Conservation (phyloP, 148 eudicot genomes). For the Cornus florida region DNA sequence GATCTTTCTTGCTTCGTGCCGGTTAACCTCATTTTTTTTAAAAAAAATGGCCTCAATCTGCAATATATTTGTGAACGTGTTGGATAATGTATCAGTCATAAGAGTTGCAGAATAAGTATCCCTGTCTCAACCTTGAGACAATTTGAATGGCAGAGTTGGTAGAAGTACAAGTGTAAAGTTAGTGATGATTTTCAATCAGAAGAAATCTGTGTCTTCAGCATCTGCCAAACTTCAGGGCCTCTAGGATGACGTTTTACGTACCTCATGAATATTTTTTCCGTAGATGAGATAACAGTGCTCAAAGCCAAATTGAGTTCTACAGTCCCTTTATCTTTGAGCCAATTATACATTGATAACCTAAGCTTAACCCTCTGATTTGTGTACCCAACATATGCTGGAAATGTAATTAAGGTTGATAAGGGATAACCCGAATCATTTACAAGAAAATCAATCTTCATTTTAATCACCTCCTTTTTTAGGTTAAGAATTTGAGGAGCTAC, state of each 20-base stretch:
- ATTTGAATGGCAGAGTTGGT: background rate
- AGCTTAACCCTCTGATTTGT: conserved; percentile 55
- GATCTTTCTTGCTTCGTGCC: background rate
- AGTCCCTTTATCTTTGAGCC: conserved; percentile 52
- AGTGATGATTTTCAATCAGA: background rate
- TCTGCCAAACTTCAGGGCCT: conserved; percentile 58
- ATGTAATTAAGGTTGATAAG: conserved; percentile 42
- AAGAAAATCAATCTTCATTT: conserved; percentile 51
- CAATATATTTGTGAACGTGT: background rate
- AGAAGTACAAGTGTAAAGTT: background rate
- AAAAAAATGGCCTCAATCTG: background rate
- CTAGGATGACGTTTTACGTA: conserved; percentile 59
- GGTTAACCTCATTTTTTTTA: background rate
- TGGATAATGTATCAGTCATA: background rate
- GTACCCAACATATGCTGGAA: conserved; percentile 51
- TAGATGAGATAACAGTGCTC: conserved; percentile 47
- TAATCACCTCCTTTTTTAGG: conserved; percentile 47
- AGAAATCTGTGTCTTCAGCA: conserved; percentile 41
- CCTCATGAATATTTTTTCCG: conserved; percentile 42
- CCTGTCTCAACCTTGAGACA: background rate
- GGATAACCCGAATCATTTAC: conserved; percentile 68
- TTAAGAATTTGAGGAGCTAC: conserved; percentile 61
- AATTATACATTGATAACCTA: conserved; percentile 62
- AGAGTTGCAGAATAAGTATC: background rate
- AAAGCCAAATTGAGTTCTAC: conserved; percentile 37